Evolutionary conservation across 2,329 filamentous ascomycete genomes (phyloP).

Genomic region (Pezicula carpinea): DNA sequence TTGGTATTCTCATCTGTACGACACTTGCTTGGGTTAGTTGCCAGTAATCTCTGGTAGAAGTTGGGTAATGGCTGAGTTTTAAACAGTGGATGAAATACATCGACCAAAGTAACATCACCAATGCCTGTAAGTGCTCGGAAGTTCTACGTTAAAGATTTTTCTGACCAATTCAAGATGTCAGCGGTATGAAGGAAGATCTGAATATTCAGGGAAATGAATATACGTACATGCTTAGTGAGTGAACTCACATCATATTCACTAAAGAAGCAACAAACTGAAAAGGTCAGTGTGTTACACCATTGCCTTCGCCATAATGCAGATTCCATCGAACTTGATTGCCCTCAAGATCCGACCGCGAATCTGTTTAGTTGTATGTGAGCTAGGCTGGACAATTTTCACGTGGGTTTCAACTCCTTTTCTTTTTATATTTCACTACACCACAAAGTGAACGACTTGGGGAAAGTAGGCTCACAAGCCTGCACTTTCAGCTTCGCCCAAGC

Average conservation of each 20-base stretch:
- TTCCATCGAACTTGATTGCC: slow-evolving; percentile 45
- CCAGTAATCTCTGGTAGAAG: too few relatives aligned
- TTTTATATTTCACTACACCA: too few relatives aligned
- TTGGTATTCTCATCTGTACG: neutral
- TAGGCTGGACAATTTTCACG: slow-evolving; percentile 39
- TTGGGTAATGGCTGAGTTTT: neutral
- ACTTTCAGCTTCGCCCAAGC: slow-evolving; percentile 30
- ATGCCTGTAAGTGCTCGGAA: slow-evolving; percentile 29
- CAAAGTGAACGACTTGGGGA: neutral
- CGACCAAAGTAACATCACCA: slow-evolving; percentile 40
- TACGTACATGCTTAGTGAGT: slow-evolving; percentile 31
- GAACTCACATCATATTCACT: slow-evolving; percentile 6
- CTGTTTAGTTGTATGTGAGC: slow-evolving; percentile 57
- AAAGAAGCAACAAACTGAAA: neutral
- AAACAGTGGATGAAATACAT: slow-evolving; percentile 31
- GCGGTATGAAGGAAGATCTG: slow-evolving; percentile 46
- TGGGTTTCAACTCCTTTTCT: slow-evolving; percentile 31
- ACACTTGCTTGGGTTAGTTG: neutral
- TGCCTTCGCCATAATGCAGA: slow-evolving; percentile 2
- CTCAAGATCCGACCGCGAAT: slow-evolving; percentile 53
- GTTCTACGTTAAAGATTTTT: neutral
- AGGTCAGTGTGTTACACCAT: neutral
- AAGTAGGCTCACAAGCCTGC: neutral
- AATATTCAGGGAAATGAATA: slow-evolving; percentile 43
- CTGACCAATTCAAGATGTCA: slow-evolving; percentile 27